Percentiles rank a stretch among this genome's conserved stretches.
Evolutionary conservation across 768 basidiomycete genomes (phyloP).

Genomic region (Porpolomopsis calyptriformis): DNA sequence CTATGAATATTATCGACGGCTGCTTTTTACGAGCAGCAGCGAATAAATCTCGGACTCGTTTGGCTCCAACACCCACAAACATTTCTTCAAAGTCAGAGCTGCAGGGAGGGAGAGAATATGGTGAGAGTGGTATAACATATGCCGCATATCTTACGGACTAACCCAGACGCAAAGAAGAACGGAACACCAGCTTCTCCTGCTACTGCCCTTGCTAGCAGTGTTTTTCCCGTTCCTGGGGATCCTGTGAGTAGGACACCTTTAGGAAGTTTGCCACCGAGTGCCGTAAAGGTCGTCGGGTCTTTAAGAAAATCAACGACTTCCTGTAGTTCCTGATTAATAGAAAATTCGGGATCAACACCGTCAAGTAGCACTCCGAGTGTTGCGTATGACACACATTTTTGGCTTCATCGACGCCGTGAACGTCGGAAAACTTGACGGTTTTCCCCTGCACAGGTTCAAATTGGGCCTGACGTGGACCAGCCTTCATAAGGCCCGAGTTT

Average conservation of each 20-base stretch:
- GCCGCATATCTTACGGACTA: slow-evolving; percentile 13
- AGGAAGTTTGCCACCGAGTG: slow-evolving; percentile 86
- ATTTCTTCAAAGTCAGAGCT: slow-evolving; percentile 97
- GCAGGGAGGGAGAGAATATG: slow-evolving; percentile 9
- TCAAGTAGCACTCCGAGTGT: background rate
- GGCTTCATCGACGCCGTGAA: slow-evolving; percentile 95
- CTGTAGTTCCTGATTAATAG: slow-evolving; percentile 60
- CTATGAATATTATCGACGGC: slow-evolving; percentile 97
- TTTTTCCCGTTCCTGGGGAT: slow-evolving; percentile 95
- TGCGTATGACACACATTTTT: slow-evolving; percentile 56
- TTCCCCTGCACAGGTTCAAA: slow-evolving; percentile 78
- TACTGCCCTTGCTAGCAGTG: slow-evolving; percentile 91
- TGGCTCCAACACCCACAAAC: slow-evolving; percentile 93
- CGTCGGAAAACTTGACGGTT: slow-evolving; percentile 84
- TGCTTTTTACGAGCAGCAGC: slow-evolving; percentile 88
- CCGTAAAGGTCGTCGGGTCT: slow-evolving; percentile 82
- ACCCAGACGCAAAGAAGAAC: slow-evolving; percentile 95
- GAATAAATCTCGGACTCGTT: slow-evolving; percentile 91
- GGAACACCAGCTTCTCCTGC: slow-evolving; percentile 98
- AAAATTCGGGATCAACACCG: slow-evolving; percentile 4
- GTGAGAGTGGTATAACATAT: slow-evolving; percentile 1
- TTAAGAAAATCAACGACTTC: slow-evolving; percentile 94
- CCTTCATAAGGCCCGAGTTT: slow-evolving; percentile 87
- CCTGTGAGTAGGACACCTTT: slow-evolving; percentile 91
- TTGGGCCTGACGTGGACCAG: slow-evolving; percentile 67